Base-by-base conservation (phyloP, 1,284 basidiomycete genomes). In the Microbotryum scabiosae region DNA sequence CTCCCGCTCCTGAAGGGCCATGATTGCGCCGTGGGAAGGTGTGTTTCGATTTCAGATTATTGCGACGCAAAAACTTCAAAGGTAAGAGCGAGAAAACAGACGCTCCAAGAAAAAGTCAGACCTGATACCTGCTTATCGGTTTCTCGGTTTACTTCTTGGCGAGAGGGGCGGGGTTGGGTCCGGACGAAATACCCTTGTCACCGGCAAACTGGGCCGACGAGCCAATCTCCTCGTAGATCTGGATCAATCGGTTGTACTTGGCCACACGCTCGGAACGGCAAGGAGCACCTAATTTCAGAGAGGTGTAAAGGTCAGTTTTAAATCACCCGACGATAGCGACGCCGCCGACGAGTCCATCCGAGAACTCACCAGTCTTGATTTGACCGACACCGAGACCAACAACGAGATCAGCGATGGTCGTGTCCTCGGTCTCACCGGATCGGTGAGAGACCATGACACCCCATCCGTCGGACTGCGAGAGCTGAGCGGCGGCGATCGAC, bases 381-480 rank as follows among this genome's bases (percentile, higher is more conserved):
- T 96, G 88, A 70, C 93, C 93, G 61, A 82, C 82, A 69, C 89
- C 89, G 71, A 97, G 90, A 62, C 87, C 96, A 70, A 98, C 92
- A 66, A 86, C 85, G 69, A 99, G 86, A 79, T 98, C 94, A 69
- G 96, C 90, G 74, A 98, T 98, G 78, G 94, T 84, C 63, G 90
- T 94, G 79, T 67, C 74, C 73, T 76, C 73, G 50, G 75, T 76
- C 70, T 97, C 93, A 76, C 94, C 94, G 68, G 87, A 92, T 72
- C 96, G 92, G 84, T 98, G 96, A 67, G 93, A 97, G 76, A 96
- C 88, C 94, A 98, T 98, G 79, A 97, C 90, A 77, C 90, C 92
- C 94, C 94, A 98, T 68, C 89, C 89, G 75, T 92, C 90, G 48
- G 89, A 92, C 79, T 97, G 93, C 58, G 93, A 79, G 74, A 98